A percentile compares a stretch with the other conserved stretches of the same genome.
Evolutionary conservation across 1,284 basidiomycete species (phyloP).

Genomic region (Salmacisia buchloeana): DNA sequence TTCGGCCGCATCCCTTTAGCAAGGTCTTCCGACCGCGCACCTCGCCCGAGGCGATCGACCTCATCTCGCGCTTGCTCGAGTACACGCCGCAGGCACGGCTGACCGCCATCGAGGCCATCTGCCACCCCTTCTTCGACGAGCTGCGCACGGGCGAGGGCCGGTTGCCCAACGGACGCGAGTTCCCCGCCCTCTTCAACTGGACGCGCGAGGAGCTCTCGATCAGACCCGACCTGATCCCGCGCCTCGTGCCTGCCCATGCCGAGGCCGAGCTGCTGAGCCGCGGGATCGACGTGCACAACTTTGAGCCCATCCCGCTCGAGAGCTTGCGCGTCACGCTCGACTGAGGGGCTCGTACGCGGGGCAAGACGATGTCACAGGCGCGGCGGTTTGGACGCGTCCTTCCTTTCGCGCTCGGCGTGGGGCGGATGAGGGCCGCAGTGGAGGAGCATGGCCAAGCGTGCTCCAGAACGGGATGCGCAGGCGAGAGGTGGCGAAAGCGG

Average conservation of each 20-base stretch:
- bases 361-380: too few species aligned
- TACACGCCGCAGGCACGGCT: slow-evolving; percentile 91
- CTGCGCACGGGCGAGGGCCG: slow-evolving; percentile 63
- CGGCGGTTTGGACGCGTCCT: too few species aligned
- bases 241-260: slow-evolving; percentile 81
- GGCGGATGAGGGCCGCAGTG: too few species aligned
- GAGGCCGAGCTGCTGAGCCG: slow-evolving; percentile 79
- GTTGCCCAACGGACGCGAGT: slow-evolving; percentile 94
- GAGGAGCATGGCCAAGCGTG: too few species aligned
- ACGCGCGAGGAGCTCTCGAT: slow-evolving; percentile 94
- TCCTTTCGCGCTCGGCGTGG: too few species aligned
- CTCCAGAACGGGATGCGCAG: too few species aligned
- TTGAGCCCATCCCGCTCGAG: slow-evolving; percentile 55
- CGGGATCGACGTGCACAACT: slow-evolving; percentile 81
- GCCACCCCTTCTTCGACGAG: slow-evolving; percentile 95
- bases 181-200: slow-evolving; percentile 91
- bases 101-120: slow-evolving; percentile 76
- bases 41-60: slow-evolving; percentile 87
- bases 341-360: slow-evolving; percentile 14
- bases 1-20: slow-evolving; percentile 66
- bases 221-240: slow-evolving; percentile 84
- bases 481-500: too few species aligned
- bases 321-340: slow-evolving; percentile 49
- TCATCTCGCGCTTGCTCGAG: slow-evolving; percentile 89
- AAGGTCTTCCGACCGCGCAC: slow-evolving; percentile 98